These are phyloP conservation scores for Mucor sp. DNA, from an alignment of 371 early-diverging fungal genomes.

Conservation along the genomic window DNA sequence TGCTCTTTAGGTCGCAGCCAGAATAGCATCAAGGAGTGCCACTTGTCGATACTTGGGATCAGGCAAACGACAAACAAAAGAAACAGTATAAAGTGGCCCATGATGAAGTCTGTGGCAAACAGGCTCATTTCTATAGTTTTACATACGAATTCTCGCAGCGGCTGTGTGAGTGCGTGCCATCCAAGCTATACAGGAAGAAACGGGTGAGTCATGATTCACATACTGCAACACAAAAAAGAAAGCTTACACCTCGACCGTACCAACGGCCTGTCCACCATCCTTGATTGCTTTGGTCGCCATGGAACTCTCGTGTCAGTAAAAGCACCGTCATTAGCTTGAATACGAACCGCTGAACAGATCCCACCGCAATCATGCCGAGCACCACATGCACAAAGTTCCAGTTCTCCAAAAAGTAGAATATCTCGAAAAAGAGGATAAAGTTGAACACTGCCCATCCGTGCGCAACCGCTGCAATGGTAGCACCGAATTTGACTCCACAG, in stretches of 20 bases:
- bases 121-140: constrained; percentile 84
- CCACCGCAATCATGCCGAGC: constrained; percentile 66
- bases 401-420: constrained; percentile 69
- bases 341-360: constrained; percentile 65
- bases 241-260: constrained; percentile 67
- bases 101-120: constrained; percentile 80
- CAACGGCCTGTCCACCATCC: constrained; percentile 93
- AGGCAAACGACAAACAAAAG: constrained; percentile 66
- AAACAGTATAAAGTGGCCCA: constrained; percentile 74
- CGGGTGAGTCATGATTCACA: background rate
- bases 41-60: constrained; percentile 73
- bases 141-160: constrained; percentile 78
- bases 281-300: constrained; percentile 70
- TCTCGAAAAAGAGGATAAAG: constrained; percentile 60
- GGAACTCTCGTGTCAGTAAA: constrained; percentile 77
- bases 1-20: constrained; percentile 80
- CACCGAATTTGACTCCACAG: constrained; percentile 71
- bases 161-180: constrained; percentile 62
- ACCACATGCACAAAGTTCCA: constrained; percentile 65
- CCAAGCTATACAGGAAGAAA: constrained; percentile 51
- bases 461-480: constrained; percentile 69
- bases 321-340: constrained; percentile 68
- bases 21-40: constrained; percentile 82
- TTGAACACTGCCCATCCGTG: constrained; percentile 66
- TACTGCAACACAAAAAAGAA: background rate